Base-by-base conservation (phyloP, 2,329 filamentous ascomycete species). In the Dothideomycetes sp. region DNA sequence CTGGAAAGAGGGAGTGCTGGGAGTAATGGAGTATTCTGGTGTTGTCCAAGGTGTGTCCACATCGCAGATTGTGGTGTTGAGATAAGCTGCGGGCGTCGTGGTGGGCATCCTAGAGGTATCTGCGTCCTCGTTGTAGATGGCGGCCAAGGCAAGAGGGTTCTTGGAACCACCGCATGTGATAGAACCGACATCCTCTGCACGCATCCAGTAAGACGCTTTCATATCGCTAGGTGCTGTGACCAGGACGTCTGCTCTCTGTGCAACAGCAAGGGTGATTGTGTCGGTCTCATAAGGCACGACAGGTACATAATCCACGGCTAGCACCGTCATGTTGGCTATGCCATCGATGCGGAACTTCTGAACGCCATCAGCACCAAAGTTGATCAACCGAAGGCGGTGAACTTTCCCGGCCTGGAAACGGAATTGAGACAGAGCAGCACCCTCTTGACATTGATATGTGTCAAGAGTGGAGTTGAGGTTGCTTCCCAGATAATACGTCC, bases 71-170 rank as follows among this genome's bases (percentile, higher is more conserved):
- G 67, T 72, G 0, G 73, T 55, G 2, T 49, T 57, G 22, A 27
- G 22, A 12, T 27, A 27, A 7, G 22, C 12, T 7, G 22, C 7
- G 12, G 22, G 22, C 12, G 22, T 27, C 30, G 68, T 75, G 3
- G 56, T 62, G 0, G 79, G 80, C 2, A 63, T 41, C 14, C 60
- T 54, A 32, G 55, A 59, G 2, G 62, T 64, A 49, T 81, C 64
- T 5, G 75, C 72, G 9, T 65, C 51, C 32, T 79, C 66, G 54
- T 84, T 85, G 60, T 79, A 81, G 37, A 85, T 66, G 7, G 70
- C 74, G 0, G 79, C 81, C 1, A 76, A 52, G 3, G 73, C 77
- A 12, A 27, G 22, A 27, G 22, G 22, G 22, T 27, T 27, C 7
- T 27, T 12, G 7, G 22, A 27, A 7, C 22, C 22, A 27, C 22